A percentile compares a stretch with the other conserved stretches of the same genome.
Evolutionary conservation across 306 rosid genomes (phyloP).

Genomic region (Arachis hypogaea): DNA sequence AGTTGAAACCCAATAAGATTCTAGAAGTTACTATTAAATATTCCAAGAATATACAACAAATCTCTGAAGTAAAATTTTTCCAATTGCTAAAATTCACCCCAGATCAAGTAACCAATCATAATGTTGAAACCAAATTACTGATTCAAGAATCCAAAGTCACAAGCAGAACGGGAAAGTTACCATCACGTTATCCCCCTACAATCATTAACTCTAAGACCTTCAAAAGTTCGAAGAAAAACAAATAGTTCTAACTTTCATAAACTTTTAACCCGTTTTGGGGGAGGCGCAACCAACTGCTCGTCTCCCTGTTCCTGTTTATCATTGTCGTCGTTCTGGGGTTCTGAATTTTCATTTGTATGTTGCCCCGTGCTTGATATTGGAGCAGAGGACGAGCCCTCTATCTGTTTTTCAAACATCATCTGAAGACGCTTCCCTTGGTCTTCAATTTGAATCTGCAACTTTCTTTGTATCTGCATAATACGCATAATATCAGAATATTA

Average conservation of each 20-base stretch:
- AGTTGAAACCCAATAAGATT: constrained; percentile 21
- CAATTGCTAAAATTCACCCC: constrained; percentile 26
- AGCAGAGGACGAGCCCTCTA: constrained; percentile 46
- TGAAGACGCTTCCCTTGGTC: constrained; percentile 80
- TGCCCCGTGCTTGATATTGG: constrained; percentile 32
- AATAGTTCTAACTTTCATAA: constrained; percentile 21
- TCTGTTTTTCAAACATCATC: constrained; percentile 85
- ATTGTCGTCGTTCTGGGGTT: constrained; percentile 36
- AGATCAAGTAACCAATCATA: constrained; percentile 23
- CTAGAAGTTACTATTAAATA: constrained; percentile 26
- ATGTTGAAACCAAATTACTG: background rate
- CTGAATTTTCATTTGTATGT: constrained; percentile 35
- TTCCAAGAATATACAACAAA: constrained; percentile 29
- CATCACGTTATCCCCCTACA: constrained; percentile 27
- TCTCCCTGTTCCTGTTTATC: constrained; percentile 38
- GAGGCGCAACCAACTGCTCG: constrained; percentile 41
- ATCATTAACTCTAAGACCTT: constrained; percentile 27
- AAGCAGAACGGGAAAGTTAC: constrained; percentile 27
- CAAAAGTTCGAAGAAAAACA: background rate
- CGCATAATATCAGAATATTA: constrained; percentile 27
- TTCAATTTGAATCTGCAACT: constrained; percentile 84
- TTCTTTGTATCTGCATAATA: constrained; percentile 73
- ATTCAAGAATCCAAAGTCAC: constrained; percentile 15
- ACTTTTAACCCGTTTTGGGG: constrained; percentile 51
- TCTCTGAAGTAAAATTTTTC: constrained; percentile 17